phyloP scores from a whole-genome alignment of 2,329 filamentous ascomycete genomes.

The Cladosporium sp. region DNA sequence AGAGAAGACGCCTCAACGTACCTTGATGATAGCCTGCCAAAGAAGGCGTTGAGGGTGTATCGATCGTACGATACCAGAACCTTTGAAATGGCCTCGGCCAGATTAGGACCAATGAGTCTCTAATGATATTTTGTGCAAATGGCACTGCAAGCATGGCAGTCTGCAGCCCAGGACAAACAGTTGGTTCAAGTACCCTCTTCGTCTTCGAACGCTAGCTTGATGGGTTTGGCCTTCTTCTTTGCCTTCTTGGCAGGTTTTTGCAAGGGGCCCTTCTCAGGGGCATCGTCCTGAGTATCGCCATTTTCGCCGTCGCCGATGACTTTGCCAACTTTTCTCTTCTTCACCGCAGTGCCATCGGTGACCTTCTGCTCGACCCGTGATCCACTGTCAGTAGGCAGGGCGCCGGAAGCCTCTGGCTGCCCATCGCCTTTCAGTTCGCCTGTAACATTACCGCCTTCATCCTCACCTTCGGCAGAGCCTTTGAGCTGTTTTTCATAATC shows the following conservation, averaged over 20 bases:
- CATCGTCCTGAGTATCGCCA: slow-evolving; percentile 14
- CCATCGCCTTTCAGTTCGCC: slow-evolving; percentile 20
- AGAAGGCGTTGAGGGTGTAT: neutral
- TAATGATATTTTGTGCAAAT: too few species aligned
- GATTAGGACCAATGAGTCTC: too few species aligned
- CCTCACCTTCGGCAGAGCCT: slow-evolving; percentile 12
- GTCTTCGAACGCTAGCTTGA: slow-evolving; percentile 34
- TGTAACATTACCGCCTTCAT: slow-evolving; percentile 16
- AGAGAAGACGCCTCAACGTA: too few species aligned
- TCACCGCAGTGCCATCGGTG: slow-evolving; percentile 24
- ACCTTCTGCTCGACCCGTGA: slow-evolving; percentile 16
- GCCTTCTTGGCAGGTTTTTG: slow-evolving; percentile 26
- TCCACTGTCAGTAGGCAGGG: slow-evolving; percentile 17
- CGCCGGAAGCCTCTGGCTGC: slow-evolving; percentile 22
- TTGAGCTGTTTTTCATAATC: slow-evolving; percentile 43
- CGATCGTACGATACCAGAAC: too few species aligned
- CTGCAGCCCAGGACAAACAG: neutral
- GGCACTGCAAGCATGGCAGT: neutral
- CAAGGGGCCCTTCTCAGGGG: neutral
- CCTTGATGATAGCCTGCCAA: too few species aligned
- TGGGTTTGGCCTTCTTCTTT: slow-evolving; percentile 31
- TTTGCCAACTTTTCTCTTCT: slow-evolving; percentile 35
- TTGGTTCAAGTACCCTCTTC: slow-evolving; percentile 20
- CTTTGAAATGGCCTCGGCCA: too few species aligned
- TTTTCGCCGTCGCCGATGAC: slow-evolving; percentile 29